Percentiles rank a stretch among this genome's conserved stretches.
These are phyloP conservation scores for Fusarium pseudograminearum DNA, from an alignment of 2,329 filamentous ascomycete genomes.

Conservation along the genomic window DNA sequence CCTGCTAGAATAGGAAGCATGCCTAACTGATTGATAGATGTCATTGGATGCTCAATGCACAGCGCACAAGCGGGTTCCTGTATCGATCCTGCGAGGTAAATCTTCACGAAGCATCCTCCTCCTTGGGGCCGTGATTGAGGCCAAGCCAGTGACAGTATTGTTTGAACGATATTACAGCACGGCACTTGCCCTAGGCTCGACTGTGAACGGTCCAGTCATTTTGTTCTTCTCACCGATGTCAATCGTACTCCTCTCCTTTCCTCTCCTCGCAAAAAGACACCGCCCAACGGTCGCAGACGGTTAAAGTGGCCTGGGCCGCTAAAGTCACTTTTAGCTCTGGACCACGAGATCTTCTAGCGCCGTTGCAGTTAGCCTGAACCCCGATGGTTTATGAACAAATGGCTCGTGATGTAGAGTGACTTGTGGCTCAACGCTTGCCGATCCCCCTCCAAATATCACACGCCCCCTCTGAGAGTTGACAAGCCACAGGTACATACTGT, in stretches of 20 bases:
- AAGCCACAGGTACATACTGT: conserved; percentile 14
- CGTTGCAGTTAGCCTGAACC: conserved; percentile 6
- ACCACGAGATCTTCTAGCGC: conserved; percentile 21
- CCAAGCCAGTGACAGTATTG: not conserved
- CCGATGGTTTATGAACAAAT: conserved; percentile 15
- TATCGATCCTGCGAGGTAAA: conserved; percentile 14
- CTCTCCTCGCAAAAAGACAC: not conserved
- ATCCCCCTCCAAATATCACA: conserved; percentile 40
- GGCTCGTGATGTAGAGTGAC: conserved; percentile 40
- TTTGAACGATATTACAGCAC: not conserved
- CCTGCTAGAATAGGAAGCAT: conserved; percentile 46
- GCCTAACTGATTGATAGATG: conserved; percentile 15
- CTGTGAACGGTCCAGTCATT: not conserved
- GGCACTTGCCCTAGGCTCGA: not conserved
- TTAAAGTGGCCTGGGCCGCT: conserved; percentile 14
- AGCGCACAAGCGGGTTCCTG: conserved; percentile 22
- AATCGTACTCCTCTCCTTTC: conserved; percentile 14
- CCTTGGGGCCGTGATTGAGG: not conserved
- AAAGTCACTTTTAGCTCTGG: conserved; percentile 23
- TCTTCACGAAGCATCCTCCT: not conserved
- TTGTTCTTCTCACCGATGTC: conserved; percentile 28
- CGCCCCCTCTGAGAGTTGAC: conserved; percentile 25
- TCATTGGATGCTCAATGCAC: conserved; percentile 40
- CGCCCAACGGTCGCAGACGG: conserved; percentile 15
- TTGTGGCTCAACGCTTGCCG: conserved; percentile 46